phyloP scores from a whole-genome alignment of 2,329 filamentous ascomycete species.

The Hypoxylon sp. region DNA sequence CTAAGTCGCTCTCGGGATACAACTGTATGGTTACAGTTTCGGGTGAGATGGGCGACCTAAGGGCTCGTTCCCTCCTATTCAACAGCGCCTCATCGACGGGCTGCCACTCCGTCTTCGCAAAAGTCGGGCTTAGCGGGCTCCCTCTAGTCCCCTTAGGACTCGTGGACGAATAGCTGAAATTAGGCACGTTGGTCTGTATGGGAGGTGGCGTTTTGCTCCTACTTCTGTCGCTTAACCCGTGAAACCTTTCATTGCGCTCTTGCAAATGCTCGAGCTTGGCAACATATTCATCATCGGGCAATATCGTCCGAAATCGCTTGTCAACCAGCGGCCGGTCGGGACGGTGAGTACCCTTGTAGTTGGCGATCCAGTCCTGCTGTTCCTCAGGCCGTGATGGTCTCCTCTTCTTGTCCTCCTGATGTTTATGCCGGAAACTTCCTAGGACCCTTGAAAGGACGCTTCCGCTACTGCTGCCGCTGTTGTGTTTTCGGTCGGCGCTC shows the following conservation, averaged over 20 bases:
- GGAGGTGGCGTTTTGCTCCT: neutral
- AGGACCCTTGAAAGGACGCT: constrained; percentile 37
- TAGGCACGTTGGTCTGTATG: constrained; percentile 3
- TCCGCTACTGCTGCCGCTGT: constrained; percentile 7
- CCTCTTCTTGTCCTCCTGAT: constrained; percentile 16
- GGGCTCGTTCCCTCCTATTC: neutral
- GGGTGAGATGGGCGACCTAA: constrained; percentile 11
- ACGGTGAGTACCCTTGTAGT: constrained; percentile 35
- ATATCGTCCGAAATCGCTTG: constrained; percentile 19
- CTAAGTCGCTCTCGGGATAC: constrained; percentile 7
- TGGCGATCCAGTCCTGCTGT: constrained; percentile 28
- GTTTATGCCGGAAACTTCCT: constrained; percentile 32
- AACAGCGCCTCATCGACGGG: neutral
- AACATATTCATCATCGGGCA: constrained; percentile 30
- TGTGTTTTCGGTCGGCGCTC: neutral
- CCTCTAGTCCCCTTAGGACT: constrained; percentile 26
- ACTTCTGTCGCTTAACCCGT: constrained; percentile 6
- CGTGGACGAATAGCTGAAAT: constrained; percentile 32
- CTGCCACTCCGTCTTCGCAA: neutral
- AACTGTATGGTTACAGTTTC: constrained; percentile 27
- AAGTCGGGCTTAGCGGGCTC: neutral
- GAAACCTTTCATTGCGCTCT: constrained; percentile 19
- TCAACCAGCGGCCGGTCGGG: constrained; percentile 40
- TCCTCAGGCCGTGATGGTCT: neutral
- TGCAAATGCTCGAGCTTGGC: constrained; percentile 31